Evolutionary conservation across 768 basidiomycete species (phyloP), one percentile per base, ranked within the genome.

Genomic region (Omphalotus guepiniiformis): DNA sequence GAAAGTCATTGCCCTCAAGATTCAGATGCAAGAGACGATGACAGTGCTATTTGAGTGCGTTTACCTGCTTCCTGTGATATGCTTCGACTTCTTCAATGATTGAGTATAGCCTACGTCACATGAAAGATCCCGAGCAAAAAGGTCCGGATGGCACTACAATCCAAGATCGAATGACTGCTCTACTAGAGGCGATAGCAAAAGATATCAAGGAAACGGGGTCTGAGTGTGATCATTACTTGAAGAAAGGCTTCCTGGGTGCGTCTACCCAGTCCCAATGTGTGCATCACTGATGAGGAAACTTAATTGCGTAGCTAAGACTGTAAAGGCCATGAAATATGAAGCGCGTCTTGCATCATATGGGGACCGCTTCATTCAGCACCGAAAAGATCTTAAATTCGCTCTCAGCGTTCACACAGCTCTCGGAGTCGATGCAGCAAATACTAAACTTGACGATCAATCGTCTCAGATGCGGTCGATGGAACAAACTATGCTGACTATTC

Each of bases 21-120:
- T 72, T 7, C 70, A 76, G 51, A 80, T 80, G 75, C 68, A 65
- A 50, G 68, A 77, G 36, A 68, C 75, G 64, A 74, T 80, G 68
- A 48, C 57, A 15, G 63, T 64, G 2, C 66, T 79, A n/a, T 63
- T 75, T 12, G 68, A 75, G 75, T 74, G 42, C 7, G 74, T 57
- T 15, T 16, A 19, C n/a, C 0, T 23, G 32, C 23, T 4, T 21
- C 23, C 22, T 28, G n/a, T 6, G 12, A 39, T n/a, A n/a, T n/a
- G n/a, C n/a, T n/a, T n/a, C n/a, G n/a, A n/a, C 5, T 40, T 19
- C 22, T 6, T 18, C 23, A 19, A 9, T n/a, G n/a, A 49, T 27
- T 38, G 13, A 23, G 15, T 38, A 27, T 28, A 62, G 60, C 32
- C 48, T 62, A 9, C 53, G 50, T 27, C 50, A 52, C 23, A 48